Base-by-base conservation (phyloP, 768 basidiomycete species). In the Ramaria sp. region DNA sequence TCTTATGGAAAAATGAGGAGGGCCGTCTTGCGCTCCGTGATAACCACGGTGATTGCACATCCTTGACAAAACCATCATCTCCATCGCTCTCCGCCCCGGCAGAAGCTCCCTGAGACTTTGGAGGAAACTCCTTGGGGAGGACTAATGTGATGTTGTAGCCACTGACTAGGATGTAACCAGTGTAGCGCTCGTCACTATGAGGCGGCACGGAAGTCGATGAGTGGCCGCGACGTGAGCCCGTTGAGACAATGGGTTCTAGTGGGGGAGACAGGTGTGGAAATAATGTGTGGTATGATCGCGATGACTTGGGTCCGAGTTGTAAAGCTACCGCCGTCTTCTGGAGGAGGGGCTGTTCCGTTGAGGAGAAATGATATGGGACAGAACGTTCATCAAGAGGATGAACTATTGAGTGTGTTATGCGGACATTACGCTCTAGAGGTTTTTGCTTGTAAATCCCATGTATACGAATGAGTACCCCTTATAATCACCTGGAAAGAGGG, bases 61-160 rank as follows among this genome's bases (percentile, higher is more conserved):
- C 45, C 20, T 46, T 39, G 13, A 56, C 39, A 51, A 33, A 37
- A 10, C 27, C 27, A 1, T 52, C 38, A 9, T 62, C 60, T 11
- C 33, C 51, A 30, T 62, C 59, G 27, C 50, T 62, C 17, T 61
- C 59, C 13, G 45, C 51, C 15, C 24, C 37, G 7, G 33, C 11
- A 12, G 66, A 63, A 15, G 70, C 60, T 24, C 69, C 63, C 24
- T 62, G 67, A 17, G 59, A 54, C 13, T 59, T 48, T 39, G 66
- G 67, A 9, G 64, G 71, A 58, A 89, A 83, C 54, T 78, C 77
- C 63, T 78, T 89, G 15, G 88, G 88, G 11, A 86, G 73, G 13
- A 90, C 80, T 63, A 83, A 89, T 10, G 85, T 82, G 54, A 91
- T 81, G 59, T 83, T 77, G 65, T 90, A 91, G 41, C 80, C 80